Base-by-base conservation (phyloP, 1,139 yeast genomes). In the Magnusiomyces fungicola region DNA sequence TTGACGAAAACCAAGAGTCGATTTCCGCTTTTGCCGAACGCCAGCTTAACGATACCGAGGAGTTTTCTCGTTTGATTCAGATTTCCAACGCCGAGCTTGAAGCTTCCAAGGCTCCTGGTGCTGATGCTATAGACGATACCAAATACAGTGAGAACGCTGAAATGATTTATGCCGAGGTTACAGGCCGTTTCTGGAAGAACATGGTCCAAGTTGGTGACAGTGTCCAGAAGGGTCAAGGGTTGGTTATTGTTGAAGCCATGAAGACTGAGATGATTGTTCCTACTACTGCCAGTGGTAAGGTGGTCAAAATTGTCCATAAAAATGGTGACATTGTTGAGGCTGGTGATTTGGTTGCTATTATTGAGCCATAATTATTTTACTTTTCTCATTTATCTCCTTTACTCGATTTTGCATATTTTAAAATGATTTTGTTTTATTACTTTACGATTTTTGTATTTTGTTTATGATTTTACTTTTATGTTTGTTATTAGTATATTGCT, bases 151-250 rank as follows among this genome's bases (percentile, higher is more conserved):
- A 88, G 46, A 76, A 75, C 62, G 92, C 95, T 5, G 86, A 81
- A 61, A 66, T 84, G 71, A 88, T 90, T 29, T 89, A 89, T 66
- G 90, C 97, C 19, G 97, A 92, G 65, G 92, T 81, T 63, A 85
- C 96, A 12, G 98, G 97, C 51, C 76, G 97, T 59, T 89, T 92
- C 79, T 92, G 97, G 98, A 92, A 92, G 69, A 79, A 94, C 2
- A 72, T 89, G 58, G 95, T 84, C 32, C 70, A 74, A 49, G 90
- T 78, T 43, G 97, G 96, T n/a, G 94, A 85, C 58, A 68, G 58
- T 21, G 95, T 92, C 30, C 71, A 72, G 48, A 76, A 71, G 51
- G 95, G 90, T 33, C 92, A 87, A 60, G 89, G 89, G 3, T 73
- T 92, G 56, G 78, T 92, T 55, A 88, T 92, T 48, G 87, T 92